Evolutionary conservation across 805 yeast species (phyloP).

Genomic region (Torulaspora delbrueckii): DNA sequence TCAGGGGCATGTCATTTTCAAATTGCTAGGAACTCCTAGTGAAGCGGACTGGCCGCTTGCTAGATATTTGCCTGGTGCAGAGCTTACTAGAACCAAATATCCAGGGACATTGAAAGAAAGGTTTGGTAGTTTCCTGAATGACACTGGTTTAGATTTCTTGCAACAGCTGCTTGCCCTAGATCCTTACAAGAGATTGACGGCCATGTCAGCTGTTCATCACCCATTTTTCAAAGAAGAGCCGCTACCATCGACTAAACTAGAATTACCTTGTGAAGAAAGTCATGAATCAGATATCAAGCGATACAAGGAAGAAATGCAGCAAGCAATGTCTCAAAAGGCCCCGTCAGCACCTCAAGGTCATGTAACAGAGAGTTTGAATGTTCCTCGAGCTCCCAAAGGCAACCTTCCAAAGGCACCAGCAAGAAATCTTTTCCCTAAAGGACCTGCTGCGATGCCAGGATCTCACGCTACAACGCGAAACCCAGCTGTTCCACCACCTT

Average conservation of each 20-base stretch:
- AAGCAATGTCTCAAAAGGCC: slow-evolving; percentile 32
- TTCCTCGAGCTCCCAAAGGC: slow-evolving; percentile 11
- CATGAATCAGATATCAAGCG: slow-evolving; percentile 80
- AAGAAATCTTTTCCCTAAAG: slow-evolving; percentile 11
- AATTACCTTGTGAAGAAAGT: slow-evolving; percentile 72
- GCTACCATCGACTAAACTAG: slow-evolving; percentile 51
- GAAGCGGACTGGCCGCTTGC: slow-evolving; percentile 58
- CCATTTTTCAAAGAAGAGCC: slow-evolving; percentile 67
- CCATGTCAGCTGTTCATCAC: slow-evolving; percentile 69
- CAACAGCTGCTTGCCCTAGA: slow-evolving; percentile 60
- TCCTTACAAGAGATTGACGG: slow-evolving; percentile 71
- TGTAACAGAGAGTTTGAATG: slow-evolving; percentile 15
- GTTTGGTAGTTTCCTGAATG: slow-evolving; percentile 40
- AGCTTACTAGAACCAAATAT: slow-evolving; percentile 36
- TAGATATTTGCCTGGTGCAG: slow-evolving; percentile 47
- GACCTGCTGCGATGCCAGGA: slow-evolving; percentile 12
- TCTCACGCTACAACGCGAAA: neutral
- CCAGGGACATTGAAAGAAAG: slow-evolving; percentile 45
- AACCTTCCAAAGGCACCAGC: slow-evolving; percentile 15
- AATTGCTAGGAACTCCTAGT: slow-evolving; percentile 75
- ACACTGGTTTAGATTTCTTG: slow-evolving; percentile 51
- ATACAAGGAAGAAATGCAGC: slow-evolving; percentile 42
- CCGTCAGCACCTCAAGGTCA: slow-evolving; percentile 36
- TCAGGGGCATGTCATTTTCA: slow-evolving; percentile 79
- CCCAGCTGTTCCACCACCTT: slow-evolving; percentile 1